Evolutionary conservation across 1,139 yeast genomes (phyloP), one percentile per base, ranked within the genome.

Genomic region (Geotrichum candidum): DNA sequence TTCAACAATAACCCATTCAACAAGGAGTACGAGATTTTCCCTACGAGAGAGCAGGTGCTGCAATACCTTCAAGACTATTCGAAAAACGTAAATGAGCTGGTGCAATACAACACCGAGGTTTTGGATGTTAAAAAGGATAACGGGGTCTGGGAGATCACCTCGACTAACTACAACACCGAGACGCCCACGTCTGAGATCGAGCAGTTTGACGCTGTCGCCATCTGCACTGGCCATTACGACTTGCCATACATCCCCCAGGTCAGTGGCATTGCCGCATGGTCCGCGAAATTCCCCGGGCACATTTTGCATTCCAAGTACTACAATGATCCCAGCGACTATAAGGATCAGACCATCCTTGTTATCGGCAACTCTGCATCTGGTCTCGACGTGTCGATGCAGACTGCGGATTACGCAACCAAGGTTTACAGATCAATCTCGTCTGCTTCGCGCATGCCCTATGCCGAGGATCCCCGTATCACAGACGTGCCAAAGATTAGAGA

Each of bases 281-380:
- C 72, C 60, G 69, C 67, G 10, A 70, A 73, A 35, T 77, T 73
- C 64, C 86, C 88, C 18, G 79, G 77, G 1, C 71, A 79, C 7
- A 75, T 87, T 1, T 70, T 77, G 25, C 95, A 88, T 72, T 79
- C 91, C 22, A 85, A 84, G 68, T 74, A 80, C 35, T 89, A 82
- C 72, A 78, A 86, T 64, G 77, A 76, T 18, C 81, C 86, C 2
- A 78, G 79, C 3, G 51, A 61, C 22, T 85, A 76, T 66, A 66
- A 63, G 27, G 70, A 73, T 61, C 75, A 80, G 63, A 77, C 73
- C 35, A 81, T 85, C 27, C 72, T 86, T 48, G 80, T 86, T 13
- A 79, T 86, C 3, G 90, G 90, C 0, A 83, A 82, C 66, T 83
- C 86, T 0, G 84, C 87, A 13, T 83, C 87, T 5, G 89, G 87